A percentile compares a stretch with the other conserved stretches of the same genome.
phyloP scores from a whole-genome alignment of 2,329 filamentous ascomycete genomes.

The Fusarium abutilonis region DNA sequence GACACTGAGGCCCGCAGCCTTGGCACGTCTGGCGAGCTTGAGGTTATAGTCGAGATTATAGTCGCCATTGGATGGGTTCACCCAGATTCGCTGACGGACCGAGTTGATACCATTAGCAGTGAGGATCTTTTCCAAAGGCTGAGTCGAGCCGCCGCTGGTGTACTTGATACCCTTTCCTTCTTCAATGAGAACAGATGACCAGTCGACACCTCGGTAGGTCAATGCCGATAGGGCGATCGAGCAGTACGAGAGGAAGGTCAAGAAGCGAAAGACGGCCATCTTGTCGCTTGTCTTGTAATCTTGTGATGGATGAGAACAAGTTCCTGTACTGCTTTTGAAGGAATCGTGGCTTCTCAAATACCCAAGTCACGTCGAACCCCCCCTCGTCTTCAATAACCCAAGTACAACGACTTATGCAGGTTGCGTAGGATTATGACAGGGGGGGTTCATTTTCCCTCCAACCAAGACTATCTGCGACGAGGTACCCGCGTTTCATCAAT shows the following conservation, averaged over 20 bases:
- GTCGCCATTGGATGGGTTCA: conserved; percentile 70
- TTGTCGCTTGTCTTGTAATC: not conserved
- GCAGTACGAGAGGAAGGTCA: conserved; percentile 28
- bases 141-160: conserved; percentile 63
- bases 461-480: not conserved
- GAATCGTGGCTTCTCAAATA: conserved; percentile 11
- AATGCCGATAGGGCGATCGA: conserved; percentile 56
- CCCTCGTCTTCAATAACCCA: too few relatives aligned
- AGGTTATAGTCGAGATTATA: conserved; percentile 79
- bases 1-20: conserved; percentile 68
- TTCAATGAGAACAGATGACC: conserved; percentile 72
- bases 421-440: not conserved
- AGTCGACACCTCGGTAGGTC: conserved; percentile 73
- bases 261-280: conserved; percentile 27
- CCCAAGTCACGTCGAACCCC: not conserved
- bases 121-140: conserved; percentile 71
- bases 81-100: conserved; percentile 77
- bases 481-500: conserved; percentile 2
- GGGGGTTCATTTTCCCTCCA: conserved; percentile 23
- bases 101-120: conserved; percentile 72
- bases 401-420: not conserved
- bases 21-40: conserved; percentile 70
- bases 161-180: conserved; percentile 70
- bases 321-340: not conserved
- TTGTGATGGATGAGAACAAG: not conserved